phyloP scores from a whole-genome alignment of 495 filamentous ascomycete genomes.

The Trichoderma parareesei region DNA sequence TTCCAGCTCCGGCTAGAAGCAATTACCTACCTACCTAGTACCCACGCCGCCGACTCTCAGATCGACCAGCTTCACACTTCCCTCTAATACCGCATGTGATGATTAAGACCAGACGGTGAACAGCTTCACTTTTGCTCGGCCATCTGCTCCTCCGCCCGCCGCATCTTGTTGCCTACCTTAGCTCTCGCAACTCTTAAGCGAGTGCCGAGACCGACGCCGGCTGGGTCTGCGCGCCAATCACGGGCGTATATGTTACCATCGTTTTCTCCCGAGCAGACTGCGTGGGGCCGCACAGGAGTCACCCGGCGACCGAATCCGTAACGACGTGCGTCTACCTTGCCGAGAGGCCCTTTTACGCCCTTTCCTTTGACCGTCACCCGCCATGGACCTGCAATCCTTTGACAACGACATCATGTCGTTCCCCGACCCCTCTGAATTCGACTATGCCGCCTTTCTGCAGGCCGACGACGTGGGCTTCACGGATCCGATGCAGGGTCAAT shows the following conservation, averaged over 20 bases:
- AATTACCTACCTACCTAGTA: too few relatives aligned
- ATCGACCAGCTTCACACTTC: too few relatives aligned
- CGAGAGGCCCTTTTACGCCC: neutral
- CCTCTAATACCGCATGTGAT: too few relatives aligned
- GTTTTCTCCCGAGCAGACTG: neutral
- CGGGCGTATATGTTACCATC: neutral
- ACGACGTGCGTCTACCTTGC: neutral
- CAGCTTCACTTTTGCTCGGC: too few relatives aligned
- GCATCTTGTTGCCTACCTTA: too few relatives aligned
- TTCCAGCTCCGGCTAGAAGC: too few relatives aligned
- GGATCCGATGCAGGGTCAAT: conserved; percentile 17
- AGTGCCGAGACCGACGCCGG: too few relatives aligned
- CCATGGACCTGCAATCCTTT: neutral
- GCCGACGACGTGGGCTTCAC: conserved; percentile 27
- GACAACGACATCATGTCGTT: conserved; percentile 8
- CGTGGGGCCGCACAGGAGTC: neutral
- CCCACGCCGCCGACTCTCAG: too few relatives aligned
- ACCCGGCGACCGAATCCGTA: neutral
- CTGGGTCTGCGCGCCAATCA: neutral
- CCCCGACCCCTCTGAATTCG: conserved; percentile 17
- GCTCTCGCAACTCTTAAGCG: too few relatives aligned
- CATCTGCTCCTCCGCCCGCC: too few relatives aligned
- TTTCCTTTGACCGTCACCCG: neutral
- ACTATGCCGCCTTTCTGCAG: conserved; percentile 25
- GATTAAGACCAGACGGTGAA: too few relatives aligned